Evolutionary conservation across 2,329 filamentous ascomycete species (phyloP).

Genomic region (Fusarium tjaetaba): DNA sequence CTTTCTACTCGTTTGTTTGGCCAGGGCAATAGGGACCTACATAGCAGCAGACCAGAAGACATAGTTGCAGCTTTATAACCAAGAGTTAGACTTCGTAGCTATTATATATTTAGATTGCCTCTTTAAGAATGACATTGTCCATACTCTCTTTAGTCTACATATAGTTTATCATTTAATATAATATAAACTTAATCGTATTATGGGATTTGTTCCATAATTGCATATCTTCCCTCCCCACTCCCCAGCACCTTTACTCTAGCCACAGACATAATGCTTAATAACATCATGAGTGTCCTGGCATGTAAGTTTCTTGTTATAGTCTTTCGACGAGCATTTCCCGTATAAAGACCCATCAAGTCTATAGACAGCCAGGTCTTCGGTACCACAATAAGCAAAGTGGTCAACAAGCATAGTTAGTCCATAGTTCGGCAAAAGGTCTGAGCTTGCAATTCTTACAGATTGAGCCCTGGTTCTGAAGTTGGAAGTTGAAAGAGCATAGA

Average conservation of each 20-base stretch:
- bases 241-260: not conserved
- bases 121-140: too few relatives aligned
- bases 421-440: rapidly evolving
- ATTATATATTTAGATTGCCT: too few relatives aligned
- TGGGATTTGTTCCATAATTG: too few relatives aligned
- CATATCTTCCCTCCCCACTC: not conserved
- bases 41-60: too few relatives aligned
- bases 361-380: not conserved
- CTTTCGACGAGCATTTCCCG: not conserved
- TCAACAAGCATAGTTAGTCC: not conserved
- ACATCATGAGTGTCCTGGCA: not conserved
- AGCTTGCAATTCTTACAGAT: not conserved
- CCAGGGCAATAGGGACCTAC: too few relatives aligned
- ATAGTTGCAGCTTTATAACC: too few relatives aligned
- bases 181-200: too few relatives aligned
- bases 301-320: not conserved
- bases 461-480: not conserved
- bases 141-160: too few relatives aligned
- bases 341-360: not conserved
- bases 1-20: too few relatives aligned
- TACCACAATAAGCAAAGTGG: not conserved
- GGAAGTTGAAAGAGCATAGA: not conserved
- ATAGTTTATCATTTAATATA: too few relatives aligned
- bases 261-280: not conserved
- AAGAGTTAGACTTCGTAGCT: too few relatives aligned